Evolutionary conservation across 805 yeast species (phyloP).

Genomic region (Metschnikowia picachoensis): DNA sequence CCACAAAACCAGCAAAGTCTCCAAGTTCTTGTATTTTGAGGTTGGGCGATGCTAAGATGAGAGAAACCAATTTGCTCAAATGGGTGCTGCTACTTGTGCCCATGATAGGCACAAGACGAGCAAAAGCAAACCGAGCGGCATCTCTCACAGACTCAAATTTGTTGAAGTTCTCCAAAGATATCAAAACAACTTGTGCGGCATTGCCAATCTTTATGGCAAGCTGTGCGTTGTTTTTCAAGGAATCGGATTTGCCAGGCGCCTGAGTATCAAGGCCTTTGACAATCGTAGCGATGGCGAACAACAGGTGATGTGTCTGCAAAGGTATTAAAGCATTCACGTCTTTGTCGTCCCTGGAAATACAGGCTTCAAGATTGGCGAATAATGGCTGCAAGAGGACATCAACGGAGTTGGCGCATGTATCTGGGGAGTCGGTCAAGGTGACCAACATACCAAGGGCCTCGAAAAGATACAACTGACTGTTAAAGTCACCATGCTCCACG

Average conservation of each 20-base stretch:
- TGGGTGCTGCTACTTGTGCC: constrained; percentile 42
- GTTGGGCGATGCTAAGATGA: constrained; percentile 51
- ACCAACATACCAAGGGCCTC: constrained; percentile 83
- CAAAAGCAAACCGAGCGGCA: constrained; percentile 80
- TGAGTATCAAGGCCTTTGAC: constrained; percentile 76
- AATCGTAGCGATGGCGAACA: constrained; percentile 87
- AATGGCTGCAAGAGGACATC: constrained; percentile 73
- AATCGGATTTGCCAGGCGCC: constrained; percentile 26
- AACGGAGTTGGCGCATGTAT: constrained; percentile 42
- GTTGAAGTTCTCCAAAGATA: constrained; percentile 74
- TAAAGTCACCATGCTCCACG: constrained; percentile 54
- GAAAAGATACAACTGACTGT: constrained; percentile 74
- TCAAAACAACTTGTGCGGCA: constrained; percentile 77
- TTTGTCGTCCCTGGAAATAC: constrained; percentile 42
- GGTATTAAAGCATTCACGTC: constrained; percentile 42
- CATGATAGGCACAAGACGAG: constrained; percentile 78
- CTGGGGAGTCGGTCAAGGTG: constrained; percentile 30
- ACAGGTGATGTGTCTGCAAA: constrained; percentile 77
- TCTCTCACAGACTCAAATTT: constrained; percentile 71
- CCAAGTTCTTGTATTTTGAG: constrained; percentile 62
- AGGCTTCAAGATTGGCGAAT: constrained; percentile 63
- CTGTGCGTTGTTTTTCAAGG: constrained; percentile 25
- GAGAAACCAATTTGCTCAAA: constrained; percentile 66
- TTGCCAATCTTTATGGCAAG: constrained; percentile 47
- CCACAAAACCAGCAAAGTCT: constrained; percentile 81